Percentiles rank a stretch among this genome's conserved stretches.
Evolutionary conservation across 2,329 filamentous ascomycete species (phyloP).

Genomic region (Paradendryphiella salina): DNA sequence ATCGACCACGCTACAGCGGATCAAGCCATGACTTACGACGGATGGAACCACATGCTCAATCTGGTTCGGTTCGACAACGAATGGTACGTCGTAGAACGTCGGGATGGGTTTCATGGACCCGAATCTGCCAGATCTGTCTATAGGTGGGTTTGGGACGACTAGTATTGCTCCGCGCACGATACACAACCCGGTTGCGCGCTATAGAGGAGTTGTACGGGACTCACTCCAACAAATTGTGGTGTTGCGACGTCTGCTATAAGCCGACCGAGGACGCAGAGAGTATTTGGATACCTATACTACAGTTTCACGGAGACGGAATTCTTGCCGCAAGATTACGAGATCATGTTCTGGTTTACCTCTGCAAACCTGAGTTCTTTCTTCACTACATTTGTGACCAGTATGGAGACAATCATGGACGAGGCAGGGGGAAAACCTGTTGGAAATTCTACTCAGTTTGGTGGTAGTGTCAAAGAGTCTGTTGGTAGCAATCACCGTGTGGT

Average conservation of each 20-base stretch:
- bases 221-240: constrained; percentile 13
- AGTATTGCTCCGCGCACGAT: constrained; percentile 15
- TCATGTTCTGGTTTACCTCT: constrained; percentile 32
- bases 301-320: constrained; percentile 29
- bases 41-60: constrained; percentile 48
- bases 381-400: constrained; percentile 20
- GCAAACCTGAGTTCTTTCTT: constrained; percentile 22
- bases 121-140: constrained; percentile 12
- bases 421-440: constrained; percentile 10
- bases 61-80: constrained; percentile 36
- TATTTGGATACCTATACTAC: constrained; percentile 14
- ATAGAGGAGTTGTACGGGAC: constrained; percentile 20
- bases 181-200: constrained; percentile 9
- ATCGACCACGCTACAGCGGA: neutral
- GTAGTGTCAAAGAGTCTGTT: neutral
- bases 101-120: constrained; percentile 37
- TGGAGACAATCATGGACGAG: constrained; percentile 17
- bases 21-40: constrained; percentile 16
- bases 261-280: neutral
- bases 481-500: neutral
- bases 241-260: constrained; percentile 17
- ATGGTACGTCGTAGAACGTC: constrained; percentile 43
- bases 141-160: constrained; percentile 15
- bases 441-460: neutral
- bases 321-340: constrained; percentile 26